phyloP scores from a whole-genome alignment of 345 rosid genomes.

The Bretschneidera sinensis region DNA sequence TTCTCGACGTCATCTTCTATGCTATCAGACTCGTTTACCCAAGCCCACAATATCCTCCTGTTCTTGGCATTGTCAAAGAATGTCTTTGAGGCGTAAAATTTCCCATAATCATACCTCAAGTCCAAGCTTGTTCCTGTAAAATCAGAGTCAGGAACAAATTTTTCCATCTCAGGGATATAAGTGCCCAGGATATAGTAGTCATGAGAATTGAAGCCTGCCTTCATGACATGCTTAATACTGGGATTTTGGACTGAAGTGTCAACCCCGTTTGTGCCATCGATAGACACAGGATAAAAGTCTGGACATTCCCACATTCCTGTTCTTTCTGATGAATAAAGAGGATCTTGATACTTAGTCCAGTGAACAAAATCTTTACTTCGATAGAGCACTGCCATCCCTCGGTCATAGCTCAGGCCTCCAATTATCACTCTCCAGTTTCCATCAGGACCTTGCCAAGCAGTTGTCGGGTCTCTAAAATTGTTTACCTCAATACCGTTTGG shows the following conservation, averaged over 20 bases:
- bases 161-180: conserved; percentile 38
- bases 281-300: conserved; percentile 52
- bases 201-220: conserved; percentile 38
- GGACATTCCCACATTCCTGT: conserved; percentile 75
- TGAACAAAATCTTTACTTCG: conserved; percentile 40
- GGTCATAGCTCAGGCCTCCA: conserved; percentile 33
- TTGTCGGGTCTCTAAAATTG: too few relatives aligned
- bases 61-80: conserved; percentile 53
- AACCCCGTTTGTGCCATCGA: conserved; percentile 30
- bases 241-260: conserved; percentile 51
- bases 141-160: conserved; percentile 34
- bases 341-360: conserved; percentile 34
- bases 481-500: too few relatives aligned
- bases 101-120: conserved; percentile 61
- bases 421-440: conserved; percentile 47
- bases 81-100: conserved; percentile 59
- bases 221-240: conserved; percentile 48
- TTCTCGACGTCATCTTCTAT: conserved; percentile 40
- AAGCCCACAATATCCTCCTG: conserved; percentile 54
- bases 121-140: conserved; percentile 34
- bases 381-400: conserved; percentile 44
- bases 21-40: conserved; percentile 60
- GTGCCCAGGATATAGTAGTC: conserved; percentile 55
- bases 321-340: conserved; percentile 26
- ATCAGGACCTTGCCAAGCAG: too few relatives aligned